Evolutionary conservation across 2,329 filamentous ascomycete species (phyloP).

Genomic region (Thielaviopsis musarum): DNA sequence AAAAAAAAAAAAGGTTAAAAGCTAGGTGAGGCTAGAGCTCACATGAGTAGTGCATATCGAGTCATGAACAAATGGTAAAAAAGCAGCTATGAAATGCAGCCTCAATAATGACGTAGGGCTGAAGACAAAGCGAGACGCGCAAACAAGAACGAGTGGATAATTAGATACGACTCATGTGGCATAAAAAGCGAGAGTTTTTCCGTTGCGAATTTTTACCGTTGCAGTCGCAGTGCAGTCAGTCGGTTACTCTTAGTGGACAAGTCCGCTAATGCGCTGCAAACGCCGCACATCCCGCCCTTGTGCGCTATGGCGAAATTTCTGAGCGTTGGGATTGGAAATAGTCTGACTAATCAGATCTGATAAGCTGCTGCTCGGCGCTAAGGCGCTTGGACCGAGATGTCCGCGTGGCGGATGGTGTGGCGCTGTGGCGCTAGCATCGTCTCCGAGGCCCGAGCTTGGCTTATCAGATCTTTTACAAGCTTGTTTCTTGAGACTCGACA

Average conservation of each 20-base stretch:
- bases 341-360: conserved; percentile 8
- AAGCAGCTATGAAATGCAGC: not conserved
- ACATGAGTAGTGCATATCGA: not conserved
- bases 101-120: not conserved
- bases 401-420: not conserved
- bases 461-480: conserved; percentile 5
- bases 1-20: not conserved
- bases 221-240: not conserved
- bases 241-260: not conserved
- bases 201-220: not conserved
- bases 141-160: not conserved
- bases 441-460: not conserved
- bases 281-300: not conserved
- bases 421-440: not conserved
- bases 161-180: not conserved
- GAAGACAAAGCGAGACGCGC: too few relatives aligned
- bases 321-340: not conserved
- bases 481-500: not conserved
- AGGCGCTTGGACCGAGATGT: not conserved
- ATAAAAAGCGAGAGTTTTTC: not conserved
- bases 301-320: not conserved
- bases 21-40: not conserved
- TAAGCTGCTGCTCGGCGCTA: not conserved
- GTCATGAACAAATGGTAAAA: not conserved
- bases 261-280: not conserved